phyloP scores from a whole-genome alignment of 2,329 filamentous ascomycete genomes.

The Stagonosporopsis rhizophila region DNA sequence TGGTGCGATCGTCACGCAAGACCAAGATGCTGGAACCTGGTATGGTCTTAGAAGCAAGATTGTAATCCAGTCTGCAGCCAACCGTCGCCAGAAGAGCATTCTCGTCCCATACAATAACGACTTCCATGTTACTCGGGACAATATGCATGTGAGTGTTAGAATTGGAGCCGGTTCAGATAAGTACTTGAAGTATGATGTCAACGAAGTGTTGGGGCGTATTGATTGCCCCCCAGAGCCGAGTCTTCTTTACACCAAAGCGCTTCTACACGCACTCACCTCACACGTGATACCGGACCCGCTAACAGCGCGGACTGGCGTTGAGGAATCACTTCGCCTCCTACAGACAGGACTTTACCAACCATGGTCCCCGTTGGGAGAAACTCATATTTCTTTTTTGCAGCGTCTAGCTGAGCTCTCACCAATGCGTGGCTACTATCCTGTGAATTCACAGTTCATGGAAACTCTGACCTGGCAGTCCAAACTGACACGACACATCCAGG shows the following conservation, averaged over 20 bases:
- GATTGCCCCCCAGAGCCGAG: slow-evolving; percentile 64
- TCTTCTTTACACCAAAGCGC: slow-evolving; percentile 64
- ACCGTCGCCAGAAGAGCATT: slow-evolving; percentile 55
- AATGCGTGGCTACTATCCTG: slow-evolving; percentile 42
- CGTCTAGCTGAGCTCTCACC: slow-evolving; percentile 49
- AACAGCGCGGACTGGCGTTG: slow-evolving; percentile 65
- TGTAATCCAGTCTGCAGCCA: slow-evolving; percentile 57
- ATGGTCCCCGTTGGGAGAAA: slow-evolving; percentile 29
- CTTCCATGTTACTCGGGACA: slow-evolving; percentile 25
- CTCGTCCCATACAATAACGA: slow-evolving; percentile 15
- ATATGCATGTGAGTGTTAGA: slow-evolving; percentile 53
- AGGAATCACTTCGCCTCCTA: slow-evolving; percentile 64
- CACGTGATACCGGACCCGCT: slow-evolving; percentile 64
- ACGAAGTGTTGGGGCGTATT: slow-evolving; percentile 62
- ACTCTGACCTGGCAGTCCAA: slow-evolving; percentile 40
- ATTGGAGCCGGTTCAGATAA: slow-evolving; percentile 42
- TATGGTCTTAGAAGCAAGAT: slow-evolving; percentile 67
- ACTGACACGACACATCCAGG: slow-evolving; percentile 37
- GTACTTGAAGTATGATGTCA: slow-evolving; percentile 62
- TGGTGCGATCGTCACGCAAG: slow-evolving; percentile 58
- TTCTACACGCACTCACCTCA: slow-evolving; percentile 68
- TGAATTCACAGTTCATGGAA: slow-evolving; percentile 36
- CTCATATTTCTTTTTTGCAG: slow-evolving; percentile 12
- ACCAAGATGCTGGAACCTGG: slow-evolving; percentile 67
- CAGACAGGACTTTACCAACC: slow-evolving; percentile 58